Base-by-base conservation (phyloP, 257 asterid species). In the Solanum stenotomum region DNA sequence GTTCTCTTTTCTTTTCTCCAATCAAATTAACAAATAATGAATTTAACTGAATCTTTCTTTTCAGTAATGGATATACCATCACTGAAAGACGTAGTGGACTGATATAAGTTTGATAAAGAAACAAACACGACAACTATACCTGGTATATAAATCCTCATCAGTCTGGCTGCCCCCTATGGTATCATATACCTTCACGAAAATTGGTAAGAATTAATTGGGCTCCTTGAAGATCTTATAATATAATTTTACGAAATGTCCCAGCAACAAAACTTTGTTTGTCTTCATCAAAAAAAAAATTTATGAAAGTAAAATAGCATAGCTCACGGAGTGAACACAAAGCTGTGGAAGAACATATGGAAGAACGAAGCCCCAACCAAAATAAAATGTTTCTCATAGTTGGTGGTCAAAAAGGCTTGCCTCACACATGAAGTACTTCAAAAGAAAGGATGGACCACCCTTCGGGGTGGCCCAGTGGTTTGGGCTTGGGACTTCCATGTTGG, bases 111-210 rank as follows among this genome's bases (percentile, higher is more conserved):
- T 12, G 75, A 75, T 33, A 79, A 44, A 81, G 87, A 81, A 42
- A 3, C 42, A 81, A 59, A 34, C 44, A 83, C 3, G 34, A 12
- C 13, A 84, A 84, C 68, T 38, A 86, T 91, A 97, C 99, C 99
- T 93, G 90, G 91, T 90, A 90, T 90, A 86, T 85, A 93, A 88
- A 87, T 95, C 98, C 87, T 96, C 99, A 42, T 97, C 99, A 87
- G 92, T 91, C 91, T 92, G 93, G 93, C 90, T 92, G 90, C 97
- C 93, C 85, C 99, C 99, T 89, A 94, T 94, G 61, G 98, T 96
- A 91, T 97, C 99, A 90, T 91, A 93, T 84, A 97, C 99, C 99
- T 97, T 92, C 93, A 91, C 84, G 77, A 87, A 85, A 86, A 90
- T 87, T 72, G 89, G 91, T 78, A 88, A 72, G 85, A 85, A 59